Conservation (phyloP, 2,329 filamentous ascomycete genomes). For the Penicillium oxalicum region DNA sequence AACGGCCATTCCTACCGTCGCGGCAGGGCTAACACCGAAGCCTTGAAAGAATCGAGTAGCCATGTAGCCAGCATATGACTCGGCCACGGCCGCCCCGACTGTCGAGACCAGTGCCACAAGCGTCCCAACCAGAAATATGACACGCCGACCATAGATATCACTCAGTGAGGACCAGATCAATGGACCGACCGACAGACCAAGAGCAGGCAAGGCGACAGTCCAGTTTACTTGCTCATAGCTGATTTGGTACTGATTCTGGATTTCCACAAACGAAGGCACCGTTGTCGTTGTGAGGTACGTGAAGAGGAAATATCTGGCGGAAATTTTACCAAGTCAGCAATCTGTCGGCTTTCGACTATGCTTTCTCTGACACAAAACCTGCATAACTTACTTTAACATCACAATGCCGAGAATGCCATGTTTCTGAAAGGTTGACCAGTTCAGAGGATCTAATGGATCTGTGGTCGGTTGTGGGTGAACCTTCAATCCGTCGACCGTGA, state of each 20-base stretch:
- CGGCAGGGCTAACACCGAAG: conserved; percentile 49
- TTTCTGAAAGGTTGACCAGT: conserved; percentile 47
- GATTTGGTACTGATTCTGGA: conserved; percentile 45
- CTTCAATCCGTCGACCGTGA: conserved; percentile 24
- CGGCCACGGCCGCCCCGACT: conserved; percentile 38
- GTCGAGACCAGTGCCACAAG: conserved; percentile 40
- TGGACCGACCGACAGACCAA: conserved; percentile 49
- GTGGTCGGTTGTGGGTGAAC: conserved; percentile 40
- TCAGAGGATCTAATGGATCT: conserved; percentile 50
- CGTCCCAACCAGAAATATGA: conserved; percentile 45
- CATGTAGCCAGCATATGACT: conserved; percentile 48
- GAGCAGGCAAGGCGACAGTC: conserved; percentile 49
- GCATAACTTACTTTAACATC: conserved; percentile 44
- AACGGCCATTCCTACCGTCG: conserved; percentile 51
- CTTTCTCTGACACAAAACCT: no score
- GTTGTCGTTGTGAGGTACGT: conserved; percentile 55
- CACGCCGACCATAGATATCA: conserved; percentile 49
- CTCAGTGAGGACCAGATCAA: conserved; percentile 46
- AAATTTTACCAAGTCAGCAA: background rate
- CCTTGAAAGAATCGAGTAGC: conserved; percentile 55
- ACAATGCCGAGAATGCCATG: conserved; percentile 47
- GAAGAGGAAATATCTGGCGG: conserved; percentile 50
- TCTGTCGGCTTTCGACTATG: no score
- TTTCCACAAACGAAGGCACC: conserved; percentile 48
- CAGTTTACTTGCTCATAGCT: conserved; percentile 48